Percentiles rank a stretch among this genome's conserved stretches.
Conservation (phyloP, 2,329 filamentous ascomycete genomes). For the Aspergillus fructus region DNA sequence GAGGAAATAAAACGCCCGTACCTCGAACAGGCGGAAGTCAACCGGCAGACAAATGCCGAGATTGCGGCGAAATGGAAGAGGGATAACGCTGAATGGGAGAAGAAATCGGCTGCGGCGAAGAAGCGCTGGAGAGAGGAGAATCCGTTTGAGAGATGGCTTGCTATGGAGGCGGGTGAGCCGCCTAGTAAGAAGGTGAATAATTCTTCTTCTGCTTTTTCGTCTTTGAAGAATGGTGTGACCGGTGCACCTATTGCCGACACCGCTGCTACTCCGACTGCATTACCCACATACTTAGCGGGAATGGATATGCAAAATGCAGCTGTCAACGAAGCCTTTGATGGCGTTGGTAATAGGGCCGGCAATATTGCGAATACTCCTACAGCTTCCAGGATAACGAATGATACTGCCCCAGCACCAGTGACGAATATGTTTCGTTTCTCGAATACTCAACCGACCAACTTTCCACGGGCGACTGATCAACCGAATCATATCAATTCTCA, state of each 20-base stretch:
- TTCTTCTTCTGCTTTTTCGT: not conserved
- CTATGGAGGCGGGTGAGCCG: slow-evolving; percentile 24
- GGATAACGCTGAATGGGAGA: slow-evolving; percentile 56
- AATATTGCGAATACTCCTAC: not conserved
- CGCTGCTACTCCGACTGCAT: not conserved
- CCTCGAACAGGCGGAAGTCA: slow-evolving; percentile 68
- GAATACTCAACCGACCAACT: not conserved
- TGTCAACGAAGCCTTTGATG: not conserved
- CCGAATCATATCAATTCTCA: not conserved
- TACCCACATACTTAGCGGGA: not conserved
- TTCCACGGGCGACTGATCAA: not conserved
- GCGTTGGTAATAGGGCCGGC: too few species aligned
- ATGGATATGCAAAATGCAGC: not conserved
- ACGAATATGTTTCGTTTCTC: not conserved
- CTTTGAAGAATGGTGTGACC: not conserved
- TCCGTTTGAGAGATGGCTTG: slow-evolving; percentile 40
- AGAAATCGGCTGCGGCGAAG: slow-evolving; percentile 37
- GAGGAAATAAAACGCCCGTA: slow-evolving; percentile 74
- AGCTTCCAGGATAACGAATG: not conserved
- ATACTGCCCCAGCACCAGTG: not conserved
- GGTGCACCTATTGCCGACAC: not conserved
- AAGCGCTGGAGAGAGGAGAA: slow-evolving; percentile 40
- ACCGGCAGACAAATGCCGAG: slow-evolving; percentile 67
- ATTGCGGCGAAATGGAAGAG: slow-evolving; percentile 71
- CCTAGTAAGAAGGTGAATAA: slow-evolving; percentile 4